Base-by-base conservation (phyloP, 1,284 basidiomycete species). In the Ceratobasidium sp. region DNA sequence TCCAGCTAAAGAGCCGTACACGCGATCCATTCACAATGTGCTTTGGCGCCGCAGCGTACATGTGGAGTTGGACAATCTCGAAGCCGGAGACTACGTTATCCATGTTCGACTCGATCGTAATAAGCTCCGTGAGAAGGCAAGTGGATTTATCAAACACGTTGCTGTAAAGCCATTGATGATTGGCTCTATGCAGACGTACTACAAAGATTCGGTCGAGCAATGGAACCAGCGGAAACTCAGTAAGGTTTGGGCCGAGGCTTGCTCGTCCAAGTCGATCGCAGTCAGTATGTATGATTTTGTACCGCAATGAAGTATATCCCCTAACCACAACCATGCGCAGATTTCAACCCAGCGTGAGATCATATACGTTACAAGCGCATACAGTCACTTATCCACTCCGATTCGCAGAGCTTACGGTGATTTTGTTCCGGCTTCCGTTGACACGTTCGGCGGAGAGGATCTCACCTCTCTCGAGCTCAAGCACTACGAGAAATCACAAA, bases 221-320 rank as follows among this genome's bases (percentile, higher is more conserved):
- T 79, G 79, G 79, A 71, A 79, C 38, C 66, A 26, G 10, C 62
- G 79, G 12, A 79, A 79, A 77, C 54, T 79, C n/a, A 68, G 68
- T 15, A 78, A 69, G 40, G 77, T 78, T 23, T 75, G 71, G 77
- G 62, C 77, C 17, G 64, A 79, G 61, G 66, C 68, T 56, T 71
- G 70, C 20, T 17, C 59, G 15, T 75, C 69, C 26, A 70, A 68
- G 69, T 74, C 77, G n/a, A 75, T 79, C 7, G 79, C 77, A 33
- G 62, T 50, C 44, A 79, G 79, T 79, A 75, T 23, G 79, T 78
- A 9, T 42, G 2, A 5, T 46, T 2, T 15, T 62, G 3, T 69
- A 12, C 26, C 9, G 13, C 1, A 9, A 38, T 38, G 17, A 13
- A 6, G n/a, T 44, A 5, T 2, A 64, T 33, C 4, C 6, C 61